A percentile compares a stretch with the other conserved stretches of the same genome.
phyloP scores from a whole-genome alignment of 1,139 yeast species.

The Kodamaea fungicola region DNA sequence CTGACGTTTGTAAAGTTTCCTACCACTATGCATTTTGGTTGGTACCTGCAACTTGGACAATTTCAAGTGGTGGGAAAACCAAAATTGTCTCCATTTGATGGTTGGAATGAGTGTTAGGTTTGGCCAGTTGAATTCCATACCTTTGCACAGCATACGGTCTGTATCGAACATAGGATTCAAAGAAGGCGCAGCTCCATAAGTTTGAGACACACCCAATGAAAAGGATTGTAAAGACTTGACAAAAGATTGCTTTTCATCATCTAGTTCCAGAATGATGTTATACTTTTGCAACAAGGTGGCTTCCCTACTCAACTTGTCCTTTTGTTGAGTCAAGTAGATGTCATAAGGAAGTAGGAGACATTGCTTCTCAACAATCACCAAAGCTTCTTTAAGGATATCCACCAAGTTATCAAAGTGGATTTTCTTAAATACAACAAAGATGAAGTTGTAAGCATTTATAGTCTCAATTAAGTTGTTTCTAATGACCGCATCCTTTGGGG shows the following conservation, averaged over 20 bases:
- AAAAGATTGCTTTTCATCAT: slow-evolving; percentile 1
- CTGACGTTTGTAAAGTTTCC: neutral
- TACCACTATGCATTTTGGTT: neutral
- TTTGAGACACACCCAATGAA: too few species aligned
- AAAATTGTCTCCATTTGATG: slow-evolving; percentile 10
- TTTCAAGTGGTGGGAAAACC: slow-evolving; percentile 5
- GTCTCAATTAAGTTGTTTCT: neutral
- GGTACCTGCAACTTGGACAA: neutral
- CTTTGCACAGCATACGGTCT: neutral
- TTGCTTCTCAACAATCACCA: slow-evolving; percentile 7
- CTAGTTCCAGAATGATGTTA: slow-evolving; percentile 1
- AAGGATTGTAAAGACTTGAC: neutral
- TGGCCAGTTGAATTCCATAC: slow-evolving; percentile 3
- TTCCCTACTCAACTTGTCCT: slow-evolving; percentile 2
- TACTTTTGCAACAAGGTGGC: slow-evolving; percentile 1
- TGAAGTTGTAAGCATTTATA: slow-evolving; percentile 9
- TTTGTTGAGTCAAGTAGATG: slow-evolving; percentile 2
- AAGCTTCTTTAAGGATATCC: slow-evolving; percentile 9
- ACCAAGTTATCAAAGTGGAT: slow-evolving; percentile 10
- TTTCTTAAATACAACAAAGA: slow-evolving; percentile 11
- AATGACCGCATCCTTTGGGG: neutral
- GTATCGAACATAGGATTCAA: neutral
- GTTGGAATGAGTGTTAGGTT: slow-evolving; percentile 2
- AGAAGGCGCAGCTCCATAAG: neutral
- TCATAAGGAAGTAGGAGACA: slow-evolving; percentile 4